Conservation (phyloP, 2,329 filamentous ascomycete genomes). For the Alternaria sp. region DNA sequence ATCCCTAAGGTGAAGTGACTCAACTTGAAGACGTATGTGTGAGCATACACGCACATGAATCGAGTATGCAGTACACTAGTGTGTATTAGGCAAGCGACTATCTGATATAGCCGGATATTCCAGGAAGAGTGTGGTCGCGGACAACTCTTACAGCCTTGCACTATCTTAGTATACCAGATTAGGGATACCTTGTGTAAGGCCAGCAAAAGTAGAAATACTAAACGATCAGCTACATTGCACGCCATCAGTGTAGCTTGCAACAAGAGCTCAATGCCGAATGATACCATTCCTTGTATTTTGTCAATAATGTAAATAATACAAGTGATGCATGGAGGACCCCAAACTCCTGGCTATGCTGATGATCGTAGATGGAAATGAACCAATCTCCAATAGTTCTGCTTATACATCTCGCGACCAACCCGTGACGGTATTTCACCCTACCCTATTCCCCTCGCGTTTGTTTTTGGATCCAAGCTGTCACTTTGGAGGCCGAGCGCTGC, state of each 20-base stretch:
- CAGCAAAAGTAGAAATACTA: not conserved
- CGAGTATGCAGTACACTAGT: constrained; percentile 7
- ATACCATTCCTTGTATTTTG: not conserved
- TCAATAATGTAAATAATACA: constrained; percentile 5
- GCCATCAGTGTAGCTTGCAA: not conserved
- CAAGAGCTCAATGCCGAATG: not conserved
- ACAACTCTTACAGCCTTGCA: not conserved
- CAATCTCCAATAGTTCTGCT: not conserved
- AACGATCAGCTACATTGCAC: not conserved
- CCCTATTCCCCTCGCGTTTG: not conserved
- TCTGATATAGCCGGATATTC: constrained; percentile 2
- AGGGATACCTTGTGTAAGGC: not conserved
- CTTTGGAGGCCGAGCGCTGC: not conserved
- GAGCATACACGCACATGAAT: not conserved
- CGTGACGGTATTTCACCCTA: not conserved
- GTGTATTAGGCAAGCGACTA: constrained; percentile 7
- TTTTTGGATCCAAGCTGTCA: not conserved
- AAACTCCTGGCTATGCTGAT: constrained; percentile 35
- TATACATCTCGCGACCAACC: not conserved
- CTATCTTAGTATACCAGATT: not conserved
- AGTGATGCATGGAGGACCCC: constrained; percentile 2
- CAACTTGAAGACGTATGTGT: not conserved
- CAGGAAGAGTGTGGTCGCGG: not conserved
- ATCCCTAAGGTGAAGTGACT: not conserved
- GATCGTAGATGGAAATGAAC: constrained; percentile 5